phyloP scores from a whole-genome alignment of 2,329 filamentous ascomycete species.

The Periglandula ipomoeae region DNA sequence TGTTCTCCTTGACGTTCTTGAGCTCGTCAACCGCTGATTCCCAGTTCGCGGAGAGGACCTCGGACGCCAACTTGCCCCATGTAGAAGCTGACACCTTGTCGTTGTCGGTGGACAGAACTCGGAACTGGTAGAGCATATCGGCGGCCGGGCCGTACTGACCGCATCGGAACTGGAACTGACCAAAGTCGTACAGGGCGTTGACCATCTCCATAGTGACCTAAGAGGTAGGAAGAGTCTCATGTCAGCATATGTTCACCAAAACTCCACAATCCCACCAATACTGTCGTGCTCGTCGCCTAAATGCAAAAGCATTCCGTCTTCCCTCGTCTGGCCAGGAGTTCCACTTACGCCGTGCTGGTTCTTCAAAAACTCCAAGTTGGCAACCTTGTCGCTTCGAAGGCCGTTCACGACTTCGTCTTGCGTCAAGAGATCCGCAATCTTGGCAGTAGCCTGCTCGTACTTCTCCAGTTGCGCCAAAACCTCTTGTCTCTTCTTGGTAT shows the following conservation, averaged over 20 bases:
- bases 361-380: constrained; percentile 97
- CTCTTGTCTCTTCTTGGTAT: constrained; percentile 79
- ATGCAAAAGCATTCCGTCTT: constrained; percentile 1
- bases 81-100: constrained; percentile 94
- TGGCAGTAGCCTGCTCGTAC: constrained; percentile 78
- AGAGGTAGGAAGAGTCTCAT: neutral
- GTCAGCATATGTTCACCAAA: neutral
- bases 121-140: constrained; percentile 94
- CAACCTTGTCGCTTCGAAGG: constrained; percentile 91
- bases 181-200: constrained; percentile 88
- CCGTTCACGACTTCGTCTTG: constrained; percentile 86
- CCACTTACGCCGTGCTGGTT: constrained; percentile 77
- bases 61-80: constrained; percentile 95
- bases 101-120: constrained; percentile 94
- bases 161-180: constrained; percentile 96
- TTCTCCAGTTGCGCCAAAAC: constrained; percentile 75
- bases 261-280: too few species aligned
- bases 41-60: constrained; percentile 94
- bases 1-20: constrained; percentile 80
- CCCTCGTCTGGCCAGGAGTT: neutral
- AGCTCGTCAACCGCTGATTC: constrained; percentile 87
- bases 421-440: constrained; percentile 78
- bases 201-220: constrained; percentile 91
- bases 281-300: constrained; percentile 10
- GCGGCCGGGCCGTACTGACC: constrained; percentile 86